A percentile compares a stretch with the other conserved stretches of the same genome.
These are phyloP conservation scores for Apium graveolens DNA, from an alignment of 129 eudicot genomes.

Conservation along the genomic window DNA sequence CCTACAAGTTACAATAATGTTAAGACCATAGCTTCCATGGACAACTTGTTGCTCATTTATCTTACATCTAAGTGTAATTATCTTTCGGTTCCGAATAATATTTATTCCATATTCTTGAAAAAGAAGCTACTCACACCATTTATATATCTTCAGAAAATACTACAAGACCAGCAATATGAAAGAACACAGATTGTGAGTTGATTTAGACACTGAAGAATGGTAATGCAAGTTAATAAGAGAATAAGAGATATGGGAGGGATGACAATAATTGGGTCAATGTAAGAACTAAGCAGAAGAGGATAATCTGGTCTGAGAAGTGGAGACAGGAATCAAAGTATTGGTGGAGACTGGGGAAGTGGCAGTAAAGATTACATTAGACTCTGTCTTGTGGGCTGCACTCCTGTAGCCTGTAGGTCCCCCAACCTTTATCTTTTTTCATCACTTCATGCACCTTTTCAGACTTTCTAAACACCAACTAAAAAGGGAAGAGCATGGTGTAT, in stretches of 20 bases:
- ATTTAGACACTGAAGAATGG: not conserved
- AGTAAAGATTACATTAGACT: not conserved
- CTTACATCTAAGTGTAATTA: too few relatives aligned
- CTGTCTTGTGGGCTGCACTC: not conserved
- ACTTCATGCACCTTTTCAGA: not conserved
- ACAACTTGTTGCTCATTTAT: not conserved
- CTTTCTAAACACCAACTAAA: not conserved
- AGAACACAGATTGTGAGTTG: not conserved
- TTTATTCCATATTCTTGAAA: not conserved
- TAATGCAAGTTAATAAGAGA: not conserved
- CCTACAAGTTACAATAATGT: not conserved
- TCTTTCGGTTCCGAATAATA: too few relatives aligned
- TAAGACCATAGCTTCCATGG: not conserved
- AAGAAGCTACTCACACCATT: not conserved
- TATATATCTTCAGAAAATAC: too few relatives aligned
- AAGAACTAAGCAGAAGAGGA: not conserved
- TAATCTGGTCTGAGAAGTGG: conserved; percentile 5
- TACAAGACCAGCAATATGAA: too few relatives aligned
- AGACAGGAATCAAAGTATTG: not conserved
- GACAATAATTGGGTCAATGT: not conserved
- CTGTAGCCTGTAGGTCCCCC: not conserved
- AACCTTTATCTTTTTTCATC: not conserved
- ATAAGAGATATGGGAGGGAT: not conserved
- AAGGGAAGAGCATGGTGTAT: not conserved
- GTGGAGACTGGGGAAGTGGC: not conserved